Evolutionary conservation across 1,284 basidiomycete genomes (phyloP).

Genomic region (Moesziomyces sp.): DNA sequence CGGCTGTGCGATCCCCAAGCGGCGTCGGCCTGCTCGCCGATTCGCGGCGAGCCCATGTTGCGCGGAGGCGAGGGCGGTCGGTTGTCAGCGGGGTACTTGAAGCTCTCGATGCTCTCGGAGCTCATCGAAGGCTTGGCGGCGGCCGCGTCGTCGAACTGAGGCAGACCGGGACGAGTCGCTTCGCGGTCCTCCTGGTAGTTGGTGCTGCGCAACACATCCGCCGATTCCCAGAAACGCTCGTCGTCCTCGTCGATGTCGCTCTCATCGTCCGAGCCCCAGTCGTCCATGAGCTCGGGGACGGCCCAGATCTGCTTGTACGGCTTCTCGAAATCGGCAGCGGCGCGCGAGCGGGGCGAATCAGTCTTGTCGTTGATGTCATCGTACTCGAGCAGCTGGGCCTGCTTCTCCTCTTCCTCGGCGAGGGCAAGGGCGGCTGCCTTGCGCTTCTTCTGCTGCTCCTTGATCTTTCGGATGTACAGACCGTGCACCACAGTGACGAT

Average conservation of each 20-base stretch:
- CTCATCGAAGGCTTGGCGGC: conserved; percentile 23
- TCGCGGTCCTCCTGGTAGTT: conserved; percentile 40
- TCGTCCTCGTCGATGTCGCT: conserved; percentile 49
- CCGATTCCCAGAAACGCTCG: conserved; percentile 46
- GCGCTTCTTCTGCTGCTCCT: conserved; percentile 40
- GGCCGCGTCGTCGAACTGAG: conserved; percentile 28
- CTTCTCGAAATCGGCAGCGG: conserved; percentile 38
- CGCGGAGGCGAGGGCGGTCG: conserved; percentile 8
- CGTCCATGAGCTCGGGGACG: conserved; percentile 47
- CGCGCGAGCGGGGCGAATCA: conserved; percentile 21
- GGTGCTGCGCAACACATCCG: conserved; percentile 34
- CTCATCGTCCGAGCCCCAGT: conserved; percentile 44
- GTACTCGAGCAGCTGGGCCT: conserved; percentile 20
- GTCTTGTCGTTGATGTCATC: conserved; percentile 28
- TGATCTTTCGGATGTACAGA: conserved; percentile 40
- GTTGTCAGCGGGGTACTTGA: conserved; percentile 1
- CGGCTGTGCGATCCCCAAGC: conserved; percentile 20
- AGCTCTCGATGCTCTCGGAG: conserved; percentile 14
- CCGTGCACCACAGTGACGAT: conserved; percentile 47
- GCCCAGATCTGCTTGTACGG: conserved; percentile 50
- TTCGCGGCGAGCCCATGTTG: conserved; percentile 1
- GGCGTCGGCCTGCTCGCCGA: background rate
- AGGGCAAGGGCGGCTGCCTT: conserved; percentile 30
- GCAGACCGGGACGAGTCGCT: conserved; percentile 26
- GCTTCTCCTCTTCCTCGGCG: conserved; percentile 25